Evolutionary conservation across 2,329 filamentous ascomycete species (phyloP), one percentile per base, ranked within the genome.

Genomic region (Pyricularia grisea): DNA sequence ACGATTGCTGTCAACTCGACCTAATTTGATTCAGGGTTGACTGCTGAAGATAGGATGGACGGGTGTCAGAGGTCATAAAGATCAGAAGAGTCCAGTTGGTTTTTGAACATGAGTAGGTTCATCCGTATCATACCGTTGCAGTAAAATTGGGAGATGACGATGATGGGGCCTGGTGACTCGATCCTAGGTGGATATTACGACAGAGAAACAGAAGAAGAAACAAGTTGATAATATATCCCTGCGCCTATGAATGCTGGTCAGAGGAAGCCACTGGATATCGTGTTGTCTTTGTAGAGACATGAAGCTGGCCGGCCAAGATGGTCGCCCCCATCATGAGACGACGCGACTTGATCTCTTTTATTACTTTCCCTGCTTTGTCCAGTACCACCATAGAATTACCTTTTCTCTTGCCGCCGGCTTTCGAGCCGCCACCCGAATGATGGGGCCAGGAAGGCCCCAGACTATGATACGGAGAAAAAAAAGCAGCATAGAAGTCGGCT

Each of bases 181-280:
- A 50, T 6, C n/a, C 42, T 11, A 5, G 10, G 42, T 50, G 42
- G 42, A 50, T 50, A n/a, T 50, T 50, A 50, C 42, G 42, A n/a
- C 9, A 50, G 42, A 50, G 17, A n/a, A 50, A n/a, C 7, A 50
- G 42, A 50, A 50, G 42, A 50, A 50, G 42, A 50, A 50, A 50
- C 42, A 50, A n/a, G 42, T n/a, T 50, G 42, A 50, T 50, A 50
- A 50, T 50, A 50, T 50, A 50, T n/a, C 42, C 42, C 42, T 50
- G 42, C 10, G 42, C 17, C 6, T 50, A 27, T 61, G 4, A 30
- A 67, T 67, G 31, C 66, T 58, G 42, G 66, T 2, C 11, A 31
- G 25, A 58, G 11, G 66, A 42, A 67, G 27, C 31, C 50, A 67
- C 31, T 67, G 66, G 66, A 27, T 55, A 27, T 58, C 66, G 25